These are phyloP conservation scores for Penstemon newberryi DNA, from an alignment of 257 asterid species.

Conservation along the genomic window DNA sequence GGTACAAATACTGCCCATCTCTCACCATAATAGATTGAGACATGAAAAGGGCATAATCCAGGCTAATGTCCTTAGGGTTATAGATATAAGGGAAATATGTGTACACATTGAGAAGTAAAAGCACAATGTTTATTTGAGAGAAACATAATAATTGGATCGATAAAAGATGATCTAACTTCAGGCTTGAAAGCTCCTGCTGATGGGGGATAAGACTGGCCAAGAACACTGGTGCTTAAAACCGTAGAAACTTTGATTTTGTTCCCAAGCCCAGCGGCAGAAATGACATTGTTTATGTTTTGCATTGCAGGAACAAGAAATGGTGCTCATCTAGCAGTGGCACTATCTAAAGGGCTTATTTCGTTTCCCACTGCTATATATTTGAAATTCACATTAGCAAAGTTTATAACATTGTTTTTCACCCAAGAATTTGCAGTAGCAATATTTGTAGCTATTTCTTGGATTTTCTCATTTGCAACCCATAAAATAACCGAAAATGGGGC, in stretches of 20 bases:
- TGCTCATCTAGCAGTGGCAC: background rate
- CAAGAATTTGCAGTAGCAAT: slow-evolving; percentile 22
- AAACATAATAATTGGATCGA: slow-evolving; percentile 28
- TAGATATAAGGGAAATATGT: slow-evolving; percentile 29
- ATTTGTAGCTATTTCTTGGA: too few species aligned
- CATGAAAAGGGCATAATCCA: slow-evolving; percentile 30
- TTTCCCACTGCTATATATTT: slow-evolving; percentile 46
- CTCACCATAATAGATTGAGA: slow-evolving; percentile 15
- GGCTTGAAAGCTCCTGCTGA: slow-evolving; percentile 22
- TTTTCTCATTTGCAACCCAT: too few species aligned
- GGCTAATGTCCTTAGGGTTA: slow-evolving; percentile 1
- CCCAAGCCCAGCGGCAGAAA: slow-evolving; percentile 17
- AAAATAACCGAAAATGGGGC: too few species aligned
- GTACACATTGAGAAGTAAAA: slow-evolving; percentile 40
- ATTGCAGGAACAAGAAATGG: slow-evolving; percentile 30
- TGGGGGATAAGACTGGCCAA: slow-evolving; percentile 35
- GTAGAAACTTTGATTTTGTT: slow-evolving; percentile 38
- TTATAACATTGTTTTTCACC: slow-evolving; percentile 32
- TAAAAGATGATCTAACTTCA: background rate
- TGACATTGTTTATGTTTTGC: slow-evolving; percentile 31
- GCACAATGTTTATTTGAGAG: slow-evolving; percentile 23
- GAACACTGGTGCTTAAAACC: slow-evolving; percentile 15
- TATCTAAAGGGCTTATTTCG: slow-evolving; percentile 29
- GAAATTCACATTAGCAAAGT: slow-evolving; percentile 30
- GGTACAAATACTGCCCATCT: slow-evolving; percentile 27